Conservation (phyloP, 1,284 basidiomycete species). For the Fomes fomentarius region DNA sequence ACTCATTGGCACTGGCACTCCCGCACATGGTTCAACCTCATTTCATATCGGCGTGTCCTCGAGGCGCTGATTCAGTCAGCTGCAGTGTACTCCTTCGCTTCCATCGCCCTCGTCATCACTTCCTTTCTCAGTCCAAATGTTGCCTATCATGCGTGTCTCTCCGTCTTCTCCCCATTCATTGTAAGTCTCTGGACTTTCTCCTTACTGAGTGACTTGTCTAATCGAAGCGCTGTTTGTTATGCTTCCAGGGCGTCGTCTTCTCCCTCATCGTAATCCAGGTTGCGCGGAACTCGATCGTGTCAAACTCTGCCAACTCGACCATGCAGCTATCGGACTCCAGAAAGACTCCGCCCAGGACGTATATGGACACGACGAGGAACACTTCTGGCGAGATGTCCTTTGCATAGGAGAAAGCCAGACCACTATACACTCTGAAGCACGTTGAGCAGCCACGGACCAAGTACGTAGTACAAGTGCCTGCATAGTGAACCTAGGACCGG, state of each 20-base stretch:
- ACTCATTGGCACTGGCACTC: background rate
- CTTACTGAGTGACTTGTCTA: background rate
- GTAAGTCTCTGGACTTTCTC: background rate
- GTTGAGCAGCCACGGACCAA: no score
- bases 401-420: no score
- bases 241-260: conserved; percentile 11
- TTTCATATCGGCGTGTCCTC: conserved; percentile 7
- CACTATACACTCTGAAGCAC: no score
- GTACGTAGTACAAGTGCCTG: no score
- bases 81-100: conserved; percentile 12
- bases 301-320: no score
- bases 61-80: conserved; percentile 18
- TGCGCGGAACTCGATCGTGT: background rate
- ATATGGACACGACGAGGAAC: no score
- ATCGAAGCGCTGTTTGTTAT: no score
- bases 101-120: conserved; percentile 9
- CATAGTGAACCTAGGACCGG: no score
- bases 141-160: conserved; percentile 7
- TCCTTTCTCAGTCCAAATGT: conserved; percentile 4
- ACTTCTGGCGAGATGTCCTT: no score
- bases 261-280: conserved; percentile 8
- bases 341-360: no score
- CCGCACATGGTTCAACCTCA: background rate
- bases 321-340: no score
- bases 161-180: conserved; percentile 12